Base-by-base conservation (phyloP, 805 yeast species). In the Sugiyamaella floridensis region DNA sequence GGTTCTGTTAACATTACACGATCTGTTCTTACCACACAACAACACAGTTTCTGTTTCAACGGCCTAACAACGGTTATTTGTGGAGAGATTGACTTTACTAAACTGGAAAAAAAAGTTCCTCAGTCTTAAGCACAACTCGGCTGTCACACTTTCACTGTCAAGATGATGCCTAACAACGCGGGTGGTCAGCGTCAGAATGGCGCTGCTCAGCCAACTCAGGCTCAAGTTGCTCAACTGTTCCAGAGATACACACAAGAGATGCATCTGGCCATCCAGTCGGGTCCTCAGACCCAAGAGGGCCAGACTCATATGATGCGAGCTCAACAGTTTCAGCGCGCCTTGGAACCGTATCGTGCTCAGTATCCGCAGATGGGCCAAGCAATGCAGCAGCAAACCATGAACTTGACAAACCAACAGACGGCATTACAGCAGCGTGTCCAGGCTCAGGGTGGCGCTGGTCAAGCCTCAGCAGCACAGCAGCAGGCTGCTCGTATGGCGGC, bases 251-350 rank as follows among this genome's bases (percentile, higher is more conserved):
- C 61, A 46, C 52, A 49, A 42, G 69, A 60, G 48, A 52, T 64
- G 53, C 58, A 58, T 49, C 60, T 57, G 46, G 51, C 4, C 54
- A 50, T 37, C 51, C 58, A 55, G 49, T 50, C 43, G 12, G 67
- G 67, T 10, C 59, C 62, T 16, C 63, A 62, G 37, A 58, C 67
- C 29, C 62, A 60, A 3, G 67, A 68, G 50, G 71, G 69, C 9
- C 62, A 55, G 55, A 50, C 45, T 46, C 69, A 65, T 43, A 53
- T 61, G 18, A 52, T 55, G 47, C 66, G 66, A 15, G 72, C 70
- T n/a, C 67, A 63, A 51, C 55, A 57, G 34, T 49, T 61, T 48
- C 54, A 57, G 45, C 58, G 53, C 47, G 55, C 60, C 22, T 52
- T 60, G 8, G 56, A 54, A 16, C 63, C 60, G 46, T 58, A 56